Base-by-base conservation (phyloP, 305 asterid species). In the Solanum aculeatissimum region DNA sequence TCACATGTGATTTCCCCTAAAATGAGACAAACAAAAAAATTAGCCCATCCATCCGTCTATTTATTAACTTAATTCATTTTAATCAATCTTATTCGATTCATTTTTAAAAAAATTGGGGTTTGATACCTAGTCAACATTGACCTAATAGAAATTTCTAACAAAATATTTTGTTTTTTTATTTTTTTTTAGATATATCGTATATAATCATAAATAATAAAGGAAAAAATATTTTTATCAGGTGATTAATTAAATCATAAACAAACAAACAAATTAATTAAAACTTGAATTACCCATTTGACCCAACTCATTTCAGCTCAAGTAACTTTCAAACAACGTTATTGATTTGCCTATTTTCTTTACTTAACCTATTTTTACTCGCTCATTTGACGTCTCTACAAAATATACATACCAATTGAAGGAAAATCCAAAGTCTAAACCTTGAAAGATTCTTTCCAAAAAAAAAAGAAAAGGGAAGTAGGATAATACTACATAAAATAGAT, bases 1-100 rank as follows among this genome's bases (percentile, higher is more conserved):
- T 96, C 97, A 83, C 99, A 95, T 38, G 89, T 90, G 77, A 95
- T 87, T 84, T 88, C 95, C 78, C 92, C 98, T 94, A 80, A 3
- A 60, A 13, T 18, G 4, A 6, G 6, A 75, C 0, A 21, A 3
- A 77, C 16, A 23, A 3, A 9, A 15, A 18, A 54, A 53, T 53
- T 53, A 53, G 58, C 57, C 5, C 0, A 49, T 49, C 6, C 1
- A 35, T 4, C 0, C 0, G 0, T 49, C 0, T 2, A 13, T 49
- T 49, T 13, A 4, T 49, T 13, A 49, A 49, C 54, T 14, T 7
- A 49, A 49, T 49, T 49, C 19, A 11, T 49, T 49, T 49, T 49
- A 14, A 49, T 49, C 2, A 3, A 0, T 49, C 18, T 49, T 13
- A 4, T 13, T 14, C 18, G 14, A 49, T 49, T 12, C 5, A 49